A percentile compares a stretch with the other conserved stretches of the same genome.
These are phyloP conservation scores for Cladophialophora bantiana DNA, from an alignment of 2,329 filamentous ascomycete genomes.

Conservation along the genomic window DNA sequence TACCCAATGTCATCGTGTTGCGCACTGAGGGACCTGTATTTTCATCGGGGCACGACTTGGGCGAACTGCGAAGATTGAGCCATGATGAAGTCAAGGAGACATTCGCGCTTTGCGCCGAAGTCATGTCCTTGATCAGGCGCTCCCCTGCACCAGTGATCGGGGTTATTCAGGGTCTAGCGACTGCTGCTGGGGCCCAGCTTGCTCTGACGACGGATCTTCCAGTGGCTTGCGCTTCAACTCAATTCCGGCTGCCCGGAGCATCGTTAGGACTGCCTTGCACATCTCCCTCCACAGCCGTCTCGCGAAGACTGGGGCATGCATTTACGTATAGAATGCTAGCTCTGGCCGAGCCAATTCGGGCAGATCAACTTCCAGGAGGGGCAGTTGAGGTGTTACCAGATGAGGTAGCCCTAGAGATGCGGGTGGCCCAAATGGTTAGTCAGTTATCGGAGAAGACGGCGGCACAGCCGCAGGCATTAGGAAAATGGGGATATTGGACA, in stretches of 20 bases:
- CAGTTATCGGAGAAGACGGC: conserved; percentile 34
- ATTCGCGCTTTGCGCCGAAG: conserved; percentile 39
- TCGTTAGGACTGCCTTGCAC: conserved; percentile 39
- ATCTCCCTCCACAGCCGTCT: conserved; percentile 37
- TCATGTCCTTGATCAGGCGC: conserved; percentile 39
- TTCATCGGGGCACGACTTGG: conserved; percentile 39
- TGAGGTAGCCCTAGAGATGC: conserved; percentile 33
- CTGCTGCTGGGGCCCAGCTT: conserved; percentile 39
- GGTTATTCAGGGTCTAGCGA: conserved; percentile 39
- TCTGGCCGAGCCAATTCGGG: conserved; percentile 37
- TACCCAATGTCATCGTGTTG: conserved; percentile 39
- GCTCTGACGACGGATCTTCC: conserved; percentile 39
- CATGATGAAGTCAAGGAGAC: conserved; percentile 41
- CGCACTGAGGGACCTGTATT: conserved; percentile 39
- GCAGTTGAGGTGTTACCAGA: conserved; percentile 37
- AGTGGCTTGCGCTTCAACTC: conserved; percentile 34
- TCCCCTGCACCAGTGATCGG: conserved; percentile 39
- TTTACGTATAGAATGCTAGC: conserved; percentile 40
- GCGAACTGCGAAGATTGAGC: conserved; percentile 34
- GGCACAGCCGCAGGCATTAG: conserved; percentile 38
- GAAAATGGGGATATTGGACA: conserved; percentile 41
- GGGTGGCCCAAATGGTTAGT: conserved; percentile 33
- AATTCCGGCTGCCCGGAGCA: conserved; percentile 39
- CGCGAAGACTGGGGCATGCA: conserved; percentile 35
- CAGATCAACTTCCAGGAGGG: conserved; percentile 36